Conservation (phyloP, 2,329 filamentous ascomycete species). For the Fusarium goolgardi region DNA sequence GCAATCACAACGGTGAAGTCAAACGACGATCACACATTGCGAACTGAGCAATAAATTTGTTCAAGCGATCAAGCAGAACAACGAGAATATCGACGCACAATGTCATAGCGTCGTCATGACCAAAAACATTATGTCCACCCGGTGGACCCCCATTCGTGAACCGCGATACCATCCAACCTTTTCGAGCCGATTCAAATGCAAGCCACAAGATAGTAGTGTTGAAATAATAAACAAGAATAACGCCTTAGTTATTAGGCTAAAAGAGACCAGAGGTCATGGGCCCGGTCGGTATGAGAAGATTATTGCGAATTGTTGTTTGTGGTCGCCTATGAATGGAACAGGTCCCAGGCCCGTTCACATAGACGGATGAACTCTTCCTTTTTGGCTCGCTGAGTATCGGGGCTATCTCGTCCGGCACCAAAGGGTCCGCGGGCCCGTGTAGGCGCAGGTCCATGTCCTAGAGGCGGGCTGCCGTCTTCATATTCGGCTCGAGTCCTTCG, state of each 20-base stretch:
- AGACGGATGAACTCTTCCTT: conserved; percentile 91
- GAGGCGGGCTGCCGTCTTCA: conserved; percentile 90
- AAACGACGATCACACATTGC: conserved; percentile 6
- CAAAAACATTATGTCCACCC: conserved; percentile 46
- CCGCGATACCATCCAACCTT: conserved; percentile 38
- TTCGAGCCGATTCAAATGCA: conserved; percentile 37
- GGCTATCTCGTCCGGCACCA: conserved; percentile 83
- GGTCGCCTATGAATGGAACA: conserved; percentile 84
- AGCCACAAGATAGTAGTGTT: conserved; percentile 39
- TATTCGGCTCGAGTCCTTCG: conserved; percentile 89
- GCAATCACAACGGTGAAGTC: conserved; percentile 9
- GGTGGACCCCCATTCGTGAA: conserved; percentile 31
- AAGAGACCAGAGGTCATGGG: conserved; percentile 15
- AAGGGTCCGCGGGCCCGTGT: conserved; percentile 74
- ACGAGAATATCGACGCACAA: conserved; percentile 40
- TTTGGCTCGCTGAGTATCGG: conserved; percentile 85
- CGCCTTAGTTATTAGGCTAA: conserved; percentile 25
- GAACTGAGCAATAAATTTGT: conserved; percentile 6
- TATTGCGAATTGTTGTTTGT: conserved; percentile 30
- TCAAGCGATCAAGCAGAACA: conserved; percentile 8
- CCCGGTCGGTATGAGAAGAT: conserved; percentile 35
- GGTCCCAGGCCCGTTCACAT: conserved; percentile 92
- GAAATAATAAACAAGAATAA: conserved; percentile 44
- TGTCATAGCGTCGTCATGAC: conserved; percentile 45
- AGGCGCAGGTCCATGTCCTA: conserved; percentile 77